phyloP scores from a whole-genome alignment of 371 early-diverging fungal genomes.

The Blyttiomyces sp. region DNA sequence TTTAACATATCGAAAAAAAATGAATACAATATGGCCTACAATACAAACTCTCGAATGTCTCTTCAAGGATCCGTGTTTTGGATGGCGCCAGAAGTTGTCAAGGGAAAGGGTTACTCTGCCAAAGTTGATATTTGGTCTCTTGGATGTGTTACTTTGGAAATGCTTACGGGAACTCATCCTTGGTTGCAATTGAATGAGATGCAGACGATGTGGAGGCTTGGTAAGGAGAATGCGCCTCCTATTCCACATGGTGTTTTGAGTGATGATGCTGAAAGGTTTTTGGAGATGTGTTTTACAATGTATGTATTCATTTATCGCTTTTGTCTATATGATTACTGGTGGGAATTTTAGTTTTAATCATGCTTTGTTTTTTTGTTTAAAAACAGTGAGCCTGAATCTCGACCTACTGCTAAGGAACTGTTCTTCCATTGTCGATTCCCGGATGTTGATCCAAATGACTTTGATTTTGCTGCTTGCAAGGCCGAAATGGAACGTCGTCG shows the following conservation, averaged over 20 bases:
- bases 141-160: slow-evolving; percentile 93
- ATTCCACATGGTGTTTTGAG: slow-evolving; percentile 59
- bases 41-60: slow-evolving; percentile 51
- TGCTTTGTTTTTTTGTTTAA: no score
- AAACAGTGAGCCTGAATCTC: slow-evolving; percentile 42
- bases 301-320: slow-evolving; percentile 9
- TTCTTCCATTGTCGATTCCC: slow-evolving; percentile 28
- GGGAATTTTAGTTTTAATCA: neutral
- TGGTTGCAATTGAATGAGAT: slow-evolving; percentile 89
- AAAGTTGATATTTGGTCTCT: slow-evolving; percentile 88
- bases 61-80: slow-evolving; percentile 90
- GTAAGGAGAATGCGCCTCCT: slow-evolving; percentile 74
- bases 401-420: slow-evolving; percentile 55
- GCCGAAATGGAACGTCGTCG: slow-evolving; percentile 12
- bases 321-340: neutral
- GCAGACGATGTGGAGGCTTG: slow-evolving; percentile 88
- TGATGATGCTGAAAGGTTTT: slow-evolving; percentile 70
- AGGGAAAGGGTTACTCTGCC: slow-evolving; percentile 63
- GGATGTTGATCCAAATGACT: slow-evolving; percentile 16
- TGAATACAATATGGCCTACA: slow-evolving; percentile 61
- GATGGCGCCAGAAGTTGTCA: slow-evolving; percentile 97
- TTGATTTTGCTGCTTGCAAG: slow-evolving; percentile 37
- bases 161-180: slow-evolving; percentile 93
- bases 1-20: slow-evolving; percentile 98
- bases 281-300: slow-evolving; percentile 66